Conservation (phyloP, 2,329 filamentous ascomycete species). For the Aureobasidium sp. region DNA sequence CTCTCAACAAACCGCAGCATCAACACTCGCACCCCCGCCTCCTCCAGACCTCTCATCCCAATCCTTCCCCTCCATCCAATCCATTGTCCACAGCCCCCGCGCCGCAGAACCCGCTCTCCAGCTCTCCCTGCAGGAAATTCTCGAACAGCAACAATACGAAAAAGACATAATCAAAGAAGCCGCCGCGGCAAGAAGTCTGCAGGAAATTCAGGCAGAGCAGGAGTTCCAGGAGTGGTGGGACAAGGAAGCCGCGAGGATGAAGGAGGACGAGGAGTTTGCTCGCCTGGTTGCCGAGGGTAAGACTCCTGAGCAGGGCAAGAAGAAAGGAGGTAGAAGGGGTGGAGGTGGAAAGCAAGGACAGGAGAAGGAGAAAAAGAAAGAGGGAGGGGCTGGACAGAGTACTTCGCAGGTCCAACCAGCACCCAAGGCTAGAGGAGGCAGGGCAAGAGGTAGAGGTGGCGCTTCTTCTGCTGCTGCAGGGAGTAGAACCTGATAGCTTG, state of each 20-base stretch:
- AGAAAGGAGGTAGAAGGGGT: conserved; percentile 20
- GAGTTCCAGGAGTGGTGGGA: conserved; percentile 98
- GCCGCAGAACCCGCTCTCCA: conserved; percentile 57
- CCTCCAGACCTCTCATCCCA: conserved; percentile 27
- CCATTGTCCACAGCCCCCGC: conserved; percentile 44
- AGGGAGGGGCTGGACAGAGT: background rate
- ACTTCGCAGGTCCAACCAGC: background rate
- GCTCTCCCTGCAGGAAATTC: conserved; percentile 77
- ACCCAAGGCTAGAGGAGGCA: background rate
- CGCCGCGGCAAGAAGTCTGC: conserved; percentile 73
- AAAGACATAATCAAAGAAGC: conserved; percentile 74
- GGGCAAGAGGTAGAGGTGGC: background rate
- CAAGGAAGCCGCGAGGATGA: conserved; percentile 62
- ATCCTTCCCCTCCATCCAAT: conserved; percentile 32
- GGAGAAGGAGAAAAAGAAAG: conserved; percentile 18
- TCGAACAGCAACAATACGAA: conserved; percentile 76
- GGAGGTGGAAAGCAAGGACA: conserved; percentile 16
- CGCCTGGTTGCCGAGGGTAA: conserved; percentile 2
- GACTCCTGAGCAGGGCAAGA: background rate
- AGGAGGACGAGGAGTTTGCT: conserved; percentile 21
- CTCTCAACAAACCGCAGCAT: background rate
- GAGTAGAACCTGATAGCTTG: background rate
- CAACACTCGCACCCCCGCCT: conserved; percentile 13
- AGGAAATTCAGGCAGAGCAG: conserved; percentile 95
- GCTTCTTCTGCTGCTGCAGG: background rate